Percentiles rank a stretch among this genome's conserved stretches.
Conservation (phyloP, 1,284 basidiomycete genomes). For the Pascua sp. region DNA sequence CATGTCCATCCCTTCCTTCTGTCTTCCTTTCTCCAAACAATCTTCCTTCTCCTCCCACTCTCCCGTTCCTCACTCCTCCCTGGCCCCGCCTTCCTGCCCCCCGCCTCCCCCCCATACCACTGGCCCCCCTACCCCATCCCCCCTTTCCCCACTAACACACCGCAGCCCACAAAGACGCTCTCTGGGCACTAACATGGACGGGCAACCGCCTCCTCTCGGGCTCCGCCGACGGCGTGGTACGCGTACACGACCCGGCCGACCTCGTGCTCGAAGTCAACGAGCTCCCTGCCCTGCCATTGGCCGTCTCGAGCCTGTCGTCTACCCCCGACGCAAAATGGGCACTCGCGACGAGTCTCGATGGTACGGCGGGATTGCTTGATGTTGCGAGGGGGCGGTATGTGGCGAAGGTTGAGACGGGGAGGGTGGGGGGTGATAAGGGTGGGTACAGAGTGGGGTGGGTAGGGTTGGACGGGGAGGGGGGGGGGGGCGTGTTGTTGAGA, state of each 20-base stretch:
- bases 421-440: too few relatives aligned
- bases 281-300: slow-evolving; percentile 67
- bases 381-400: slow-evolving; percentile 59
- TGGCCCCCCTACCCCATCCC: neutral
- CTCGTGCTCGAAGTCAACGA: slow-evolving; percentile 58
- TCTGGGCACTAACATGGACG: slow-evolving; percentile 42
- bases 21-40: neutral
- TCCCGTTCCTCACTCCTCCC: too few relatives aligned
- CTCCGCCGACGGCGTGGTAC: slow-evolving; percentile 40
- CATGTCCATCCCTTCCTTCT: slow-evolving; percentile 5
- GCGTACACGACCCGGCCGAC: slow-evolving; percentile 54
- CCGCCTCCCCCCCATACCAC: neutral
- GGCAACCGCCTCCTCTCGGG: slow-evolving; percentile 30
- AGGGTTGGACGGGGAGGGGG: too few relatives aligned
- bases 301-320: slow-evolving; percentile 66
- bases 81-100: neutral
- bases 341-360: slow-evolving; percentile 75
- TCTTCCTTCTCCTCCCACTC: neutral
- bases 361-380: slow-evolving; percentile 69
- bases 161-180: slow-evolving; percentile 34
- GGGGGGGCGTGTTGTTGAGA: too few relatives aligned
- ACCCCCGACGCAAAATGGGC: slow-evolving; percentile 61
- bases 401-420: slow-evolving; percentile 68
- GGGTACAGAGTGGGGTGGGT: too few relatives aligned
- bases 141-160: slow-evolving; percentile 2